Evolutionary conservation across 106 monocot species (phyloP), one percentile per base, ranked within the genome.

Genomic region (Cymbidium sinense): DNA sequence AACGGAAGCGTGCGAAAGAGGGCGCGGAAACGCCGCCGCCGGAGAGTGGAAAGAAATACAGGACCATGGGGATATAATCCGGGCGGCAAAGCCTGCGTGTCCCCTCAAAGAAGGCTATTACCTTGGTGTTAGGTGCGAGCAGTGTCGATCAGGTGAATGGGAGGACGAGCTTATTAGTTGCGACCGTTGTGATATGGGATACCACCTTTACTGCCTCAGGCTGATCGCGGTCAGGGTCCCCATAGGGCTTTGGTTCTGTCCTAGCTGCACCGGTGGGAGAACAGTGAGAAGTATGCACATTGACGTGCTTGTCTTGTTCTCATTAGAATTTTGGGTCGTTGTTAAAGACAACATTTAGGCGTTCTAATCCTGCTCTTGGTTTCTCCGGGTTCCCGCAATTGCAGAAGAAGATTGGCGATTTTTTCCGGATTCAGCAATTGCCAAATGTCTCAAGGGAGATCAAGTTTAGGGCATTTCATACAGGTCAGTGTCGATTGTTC

Each of bases 341-440:
- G 23, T 41, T 33, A 7, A 77, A 23, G 3, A n/a, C 23, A 15
- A 41, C 6, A 6, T 7, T 70, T 4, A 10, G 70, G 17, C 50
- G 17, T 58, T 76, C 21, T 78, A 13, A 65, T 78, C 34, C 34
- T 74, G 37, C 36, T 25, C 80, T 81, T 72, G 64, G 76, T 50
- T 31, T 37, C 58, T 54, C 81, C 91, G 95, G 84, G 47, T 92
- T 95, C 76, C 89, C 95, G 34, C 21, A 90, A 76, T 83, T 78
- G 85, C 95, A 95, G 85, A 92, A 76, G 76, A 92, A 88, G 91
- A 95, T 95, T 70, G 51, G 91, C 34, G 88, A 92, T 79, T 95
- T 95, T 79, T 95, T 95, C 77, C 80, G 86, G 88, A 95, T 95
- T 64, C 89, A 90, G 81, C 89, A 82, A 77, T 69, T 77, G 31